Evolutionary conservation across 2,329 filamentous ascomycete species (phyloP), one percentile per base, ranked within the genome.

Genomic region (Trichoderma oligosporum): DNA sequence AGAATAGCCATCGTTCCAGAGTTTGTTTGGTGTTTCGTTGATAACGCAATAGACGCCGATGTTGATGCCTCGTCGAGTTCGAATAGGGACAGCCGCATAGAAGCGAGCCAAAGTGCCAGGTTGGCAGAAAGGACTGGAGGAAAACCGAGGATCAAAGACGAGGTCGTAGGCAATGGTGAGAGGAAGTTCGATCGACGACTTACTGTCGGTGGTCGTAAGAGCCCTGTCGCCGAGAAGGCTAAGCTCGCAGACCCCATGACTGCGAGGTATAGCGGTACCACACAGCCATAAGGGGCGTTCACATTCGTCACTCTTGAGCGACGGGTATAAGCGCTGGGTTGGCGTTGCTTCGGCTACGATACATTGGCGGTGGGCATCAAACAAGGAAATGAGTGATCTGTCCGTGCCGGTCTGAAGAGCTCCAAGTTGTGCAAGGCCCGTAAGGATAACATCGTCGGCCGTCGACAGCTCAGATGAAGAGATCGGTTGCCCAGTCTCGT

Each of bases 301-400:
- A 11, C 56, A 60, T 1, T 58, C 38, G 3, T 62, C 56, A 11
- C 53, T 58, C 4, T 56, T 54, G 7, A 64, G 44, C 1, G 31
- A 60, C 0, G 68, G 61, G 9, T 62, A 51, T 4, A 81, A 63
- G 0, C 72, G 73, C 2, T 74, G 67, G 1, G 68, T 69, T 1
- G 70, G 70, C 1, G 78, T 78, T 5, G 78, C 77, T 60, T 82
- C 80, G 53, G 79, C 78, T 14, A 82, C 67, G 18, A 82, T 67
- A 60, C 80, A 74, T 59, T 83, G 78, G 44, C 72, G 64, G 4
- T 70, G 68, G 4, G 66, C 67, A 60, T 81, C 79, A 59, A 83
- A 81, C 16, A 83, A 67, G 1, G 79, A 82, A 46, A 83, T 72
- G 20, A 81, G 62, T 14, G 72, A 68, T 27, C 78, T 73, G 18